Percentiles rank a stretch among this genome's conserved stretches.
These are phyloP conservation scores for Yamadazyma sp. DNA, from an alignment of 805 yeast genomes.

Conservation along the genomic window DNA sequence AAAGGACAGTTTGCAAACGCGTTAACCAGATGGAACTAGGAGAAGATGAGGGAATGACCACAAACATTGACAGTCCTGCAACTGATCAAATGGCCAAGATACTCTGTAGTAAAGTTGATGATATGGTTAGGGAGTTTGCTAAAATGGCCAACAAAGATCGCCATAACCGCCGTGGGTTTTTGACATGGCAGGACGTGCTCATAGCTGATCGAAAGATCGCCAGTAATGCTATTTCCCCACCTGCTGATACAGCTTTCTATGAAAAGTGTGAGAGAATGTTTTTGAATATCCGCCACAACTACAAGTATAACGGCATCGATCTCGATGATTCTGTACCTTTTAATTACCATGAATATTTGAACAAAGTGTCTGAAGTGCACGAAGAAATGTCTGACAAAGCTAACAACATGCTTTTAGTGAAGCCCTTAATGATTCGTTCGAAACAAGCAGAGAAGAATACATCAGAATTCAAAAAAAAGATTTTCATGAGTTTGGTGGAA, in stretches of 20 bases:
- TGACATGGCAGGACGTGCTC: conserved; percentile 32
- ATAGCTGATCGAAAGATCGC: conserved; percentile 21
- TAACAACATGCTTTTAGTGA: neutral
- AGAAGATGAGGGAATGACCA: conserved; percentile 6
- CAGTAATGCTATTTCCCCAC: conserved; percentile 2
- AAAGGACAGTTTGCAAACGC: conserved; percentile 9
- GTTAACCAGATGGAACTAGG: conserved; percentile 1
- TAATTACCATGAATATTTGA: conserved; percentile 11
- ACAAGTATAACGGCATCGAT: conserved; percentile 25
- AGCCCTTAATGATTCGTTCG: neutral
- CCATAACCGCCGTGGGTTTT: conserved; percentile 15
- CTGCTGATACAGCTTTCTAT: conserved; percentile 16
- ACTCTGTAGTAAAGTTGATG: conserved; percentile 10
- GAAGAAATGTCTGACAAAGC: neutral
- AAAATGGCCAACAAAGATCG: conserved; percentile 7
- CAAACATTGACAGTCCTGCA: conserved; percentile 2
- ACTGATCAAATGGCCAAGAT: conserved; percentile 7
- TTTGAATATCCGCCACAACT: conserved; percentile 23
- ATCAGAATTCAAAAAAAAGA: conserved; percentile 6
- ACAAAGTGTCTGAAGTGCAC: neutral
- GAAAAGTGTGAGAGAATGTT: conserved; percentile 27
- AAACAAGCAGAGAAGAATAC: conserved; percentile 5
- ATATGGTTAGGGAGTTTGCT: conserved; percentile 6
- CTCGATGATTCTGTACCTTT: conserved; percentile 12
- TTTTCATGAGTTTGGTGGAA: conserved; percentile 4